Evolutionary conservation across 257 asterid genomes (phyloP).

Genomic region (Dorcoceras hygrometricum): DNA sequence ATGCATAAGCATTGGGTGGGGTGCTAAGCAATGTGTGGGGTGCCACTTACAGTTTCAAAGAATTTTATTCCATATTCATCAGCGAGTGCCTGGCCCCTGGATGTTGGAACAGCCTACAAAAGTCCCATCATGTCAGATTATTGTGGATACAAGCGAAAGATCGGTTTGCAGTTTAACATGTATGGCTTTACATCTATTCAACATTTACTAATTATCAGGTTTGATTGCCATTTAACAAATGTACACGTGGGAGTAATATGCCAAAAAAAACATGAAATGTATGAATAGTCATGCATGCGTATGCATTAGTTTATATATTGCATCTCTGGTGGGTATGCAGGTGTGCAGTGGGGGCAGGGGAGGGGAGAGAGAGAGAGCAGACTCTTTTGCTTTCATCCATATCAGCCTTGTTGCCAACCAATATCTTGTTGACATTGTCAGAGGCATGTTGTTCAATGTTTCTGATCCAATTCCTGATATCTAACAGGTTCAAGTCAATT

Average conservation of each 20-base stretch:
- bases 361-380: conserved; percentile 21
- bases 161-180: neutral
- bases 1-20: conserved; percentile 2
- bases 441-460: conserved; percentile 83
- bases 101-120: conserved; percentile 66
- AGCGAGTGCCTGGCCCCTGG: conserved; percentile 82
- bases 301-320: neutral
- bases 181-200: conserved; percentile 16
- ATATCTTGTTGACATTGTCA: conserved; percentile 69
- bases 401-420: conserved; percentile 88
- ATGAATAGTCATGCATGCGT: neutral
- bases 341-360: too few species aligned
- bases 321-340: neutral
- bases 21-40: too few species aligned
- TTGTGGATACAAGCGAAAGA: neutral
- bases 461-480: conserved; percentile 79
- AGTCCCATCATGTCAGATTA: conserved; percentile 16
- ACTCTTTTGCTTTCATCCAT: conserved; percentile 94
- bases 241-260: too few species aligned
- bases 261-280: neutral
- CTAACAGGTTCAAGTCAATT: conserved; percentile 33
- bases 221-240: neutral
- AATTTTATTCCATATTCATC: conserved; percentile 84
- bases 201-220: neutral
- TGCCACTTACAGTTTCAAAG: conserved; percentile 68